Base-by-base conservation (phyloP, 371 early-diverging fungal species). In the Mortierella sp. region DNA sequence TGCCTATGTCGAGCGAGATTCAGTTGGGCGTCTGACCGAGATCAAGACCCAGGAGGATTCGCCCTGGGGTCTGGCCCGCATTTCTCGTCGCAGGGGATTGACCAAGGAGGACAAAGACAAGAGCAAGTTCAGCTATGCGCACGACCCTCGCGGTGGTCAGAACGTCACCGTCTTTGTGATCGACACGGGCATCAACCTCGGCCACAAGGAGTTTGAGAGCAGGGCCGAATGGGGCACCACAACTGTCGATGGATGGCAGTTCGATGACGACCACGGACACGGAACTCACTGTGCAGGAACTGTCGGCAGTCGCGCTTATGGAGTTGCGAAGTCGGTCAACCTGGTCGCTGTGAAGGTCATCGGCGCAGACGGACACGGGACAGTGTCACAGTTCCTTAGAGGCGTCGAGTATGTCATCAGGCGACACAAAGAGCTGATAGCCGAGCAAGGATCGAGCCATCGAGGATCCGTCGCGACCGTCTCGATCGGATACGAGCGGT, bases 271-370 rank as follows among this genome's bases (percentile, higher is more conserved):
- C 37, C 79, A 87, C 63, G 90, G 90, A 47, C 89, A 89, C 40
- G 87, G 87, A 6, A 93, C 92, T 9, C 91, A 90, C 71, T 89
- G 88, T n/a, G 89, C 93, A 24, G 91, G 91, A 31, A 88, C 87
- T 24, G 87, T 93, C 45, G 91, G 83, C 39, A 90, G 93, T 31
- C 75, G 68, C 16, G 79, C 41, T 2, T 86, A 85, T 66, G 94
- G 94, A n/a, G 90, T 93, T 16, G 91, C 92, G 22, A 94, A 93
- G 68, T 82, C 89, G 19, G 89, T 88, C 0, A 85, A 61, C 0
- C 48, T 92, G 16, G 85, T 90, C 52, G 89, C 87, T n/a, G 89
- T 93, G 13, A 92, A 90, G 79, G 92, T 92, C 29, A 74, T 93
- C 11, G 79, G 84, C 47, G 63, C 68, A 41, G 26, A 52, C 8